These are phyloP conservation scores for Venturia aucupariae DNA, from an alignment of 2,329 filamentous ascomycete genomes.

Conservation along the genomic window DNA sequence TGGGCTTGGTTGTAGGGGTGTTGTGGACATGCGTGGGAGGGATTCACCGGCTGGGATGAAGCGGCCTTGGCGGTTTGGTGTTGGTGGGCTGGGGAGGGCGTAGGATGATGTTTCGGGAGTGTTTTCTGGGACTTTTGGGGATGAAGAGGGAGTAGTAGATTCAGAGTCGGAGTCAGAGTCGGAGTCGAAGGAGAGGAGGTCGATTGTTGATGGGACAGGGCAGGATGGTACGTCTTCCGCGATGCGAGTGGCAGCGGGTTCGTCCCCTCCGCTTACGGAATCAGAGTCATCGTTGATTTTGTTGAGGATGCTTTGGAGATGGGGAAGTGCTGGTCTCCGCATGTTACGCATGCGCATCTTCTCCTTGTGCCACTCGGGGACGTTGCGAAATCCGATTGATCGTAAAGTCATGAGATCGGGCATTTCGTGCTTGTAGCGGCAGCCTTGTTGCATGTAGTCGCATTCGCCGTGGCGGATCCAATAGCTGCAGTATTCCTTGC, in stretches of 20 bases:
- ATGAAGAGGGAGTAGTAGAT: not conserved
- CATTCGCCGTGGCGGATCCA: conserved; percentile 84
- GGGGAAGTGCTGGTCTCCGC: not conserved
- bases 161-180: not conserved
- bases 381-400: conserved; percentile 54
- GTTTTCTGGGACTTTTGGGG: not conserved
- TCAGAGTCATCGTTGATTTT: not conserved
- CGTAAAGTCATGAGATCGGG: conserved; percentile 60
- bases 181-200: not conserved
- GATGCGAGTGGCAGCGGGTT: not conserved
- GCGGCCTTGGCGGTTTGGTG: not conserved
- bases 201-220: not conserved
- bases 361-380: conserved; percentile 50
- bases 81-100: not conserved
- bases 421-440: conserved; percentile 87
- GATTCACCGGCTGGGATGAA: conserved; percentile 6
- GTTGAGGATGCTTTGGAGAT: not conserved
- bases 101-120: not conserved
- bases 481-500: conserved; percentile 76
- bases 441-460: conserved; percentile 76
- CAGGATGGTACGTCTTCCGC: not conserved
- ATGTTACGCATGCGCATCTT: conserved; percentile 21
- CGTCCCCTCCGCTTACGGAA: not conserved
- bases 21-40: conserved; percentile 1
- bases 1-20: not conserved